A percentile compares a stretch with the other conserved stretches of the same genome.
Evolutionary conservation across 23 red algal genomes (phyloP).

Genomic region (Gracilaria gracilis): DNA sequence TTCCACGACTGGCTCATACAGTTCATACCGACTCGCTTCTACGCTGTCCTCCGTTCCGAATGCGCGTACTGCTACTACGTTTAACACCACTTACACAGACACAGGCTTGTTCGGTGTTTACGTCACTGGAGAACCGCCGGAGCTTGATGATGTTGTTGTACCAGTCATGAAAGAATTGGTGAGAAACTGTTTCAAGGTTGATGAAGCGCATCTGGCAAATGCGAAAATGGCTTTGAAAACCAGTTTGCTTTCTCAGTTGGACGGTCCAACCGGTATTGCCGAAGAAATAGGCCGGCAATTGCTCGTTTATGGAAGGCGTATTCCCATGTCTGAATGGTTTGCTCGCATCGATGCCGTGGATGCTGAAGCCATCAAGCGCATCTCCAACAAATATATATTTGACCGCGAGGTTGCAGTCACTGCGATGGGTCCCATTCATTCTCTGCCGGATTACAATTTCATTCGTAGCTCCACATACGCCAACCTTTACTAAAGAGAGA

Average conservation of each 20-base stretch:
- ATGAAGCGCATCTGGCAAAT: conserved; percentile 80
- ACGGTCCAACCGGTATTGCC: conserved; percentile 82
- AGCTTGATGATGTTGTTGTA: conserved; percentile 94
- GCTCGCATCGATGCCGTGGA: conserved; percentile 97
- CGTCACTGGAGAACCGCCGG: conserved; percentile 72
- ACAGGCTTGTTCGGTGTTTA: conserved; percentile 97
- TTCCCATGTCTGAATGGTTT: conserved; percentile 96
- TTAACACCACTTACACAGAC: conserved; percentile 99
- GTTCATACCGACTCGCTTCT: conserved; percentile 71
- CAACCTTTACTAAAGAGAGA: conserved; percentile 73
- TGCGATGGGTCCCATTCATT: conserved; percentile 90
- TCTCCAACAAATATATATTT: conserved; percentile 96
- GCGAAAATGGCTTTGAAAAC: conserved; percentile 97
- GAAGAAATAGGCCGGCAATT: conserved; percentile 97
- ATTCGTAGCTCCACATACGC: conserved; percentile 94
- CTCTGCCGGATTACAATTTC: conserved; percentile 93
- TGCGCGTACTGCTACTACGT: conserved; percentile 72
- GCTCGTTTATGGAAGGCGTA: conserved; percentile 91
- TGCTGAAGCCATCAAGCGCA: conserved; percentile 77
- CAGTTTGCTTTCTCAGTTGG: conserved; percentile 80
- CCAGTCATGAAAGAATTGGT: conserved; percentile 76
- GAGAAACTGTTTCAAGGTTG: conserved; percentile 72
- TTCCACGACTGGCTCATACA: conserved; percentile 62
- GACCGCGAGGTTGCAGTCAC: conserved; percentile 95
- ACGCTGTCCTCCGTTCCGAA: conserved; percentile 65